Base-by-base conservation (phyloP, 2,329 filamentous ascomycete genomes). In the Fusarium sp. region DNA sequence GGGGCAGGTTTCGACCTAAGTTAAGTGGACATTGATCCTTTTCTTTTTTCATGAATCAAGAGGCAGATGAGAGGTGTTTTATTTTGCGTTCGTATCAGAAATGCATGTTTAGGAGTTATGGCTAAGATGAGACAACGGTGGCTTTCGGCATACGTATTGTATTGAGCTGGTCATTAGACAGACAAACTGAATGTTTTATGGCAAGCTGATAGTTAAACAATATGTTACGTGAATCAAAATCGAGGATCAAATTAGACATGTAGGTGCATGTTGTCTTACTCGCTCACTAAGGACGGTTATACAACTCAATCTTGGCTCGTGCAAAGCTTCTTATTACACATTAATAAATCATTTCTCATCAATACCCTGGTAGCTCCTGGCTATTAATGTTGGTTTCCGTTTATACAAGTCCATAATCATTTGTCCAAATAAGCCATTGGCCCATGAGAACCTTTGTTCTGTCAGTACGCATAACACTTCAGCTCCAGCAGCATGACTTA, bases 1-100 rank as follows among this genome's bases (percentile, higher is more conserved):
- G 95, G 95, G 1, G 96, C 96, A 52, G 96, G 96, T 2, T 99
- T 99, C 83, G 96, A 98, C 85, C 84, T 96, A 72, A 92, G 90
- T 78, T 92, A 73, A 66, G 26, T 18, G 36, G 22, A n/a, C 12
- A 9, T 26, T 32, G 12, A 22, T 34, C 14, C 28, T 30, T 22
- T 34, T 34, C 14, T 34, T 50, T 50, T 39, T 24, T 22, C 34
- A 41, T 48, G 62, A 50, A 65, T 52, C 56, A 48, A 41, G 39
- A 34, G 62, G 38, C 42, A 55, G 58, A 45, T 30, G 28, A 59
- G 41, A 48, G 47, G 39, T n/a, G 34, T 36, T 60, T 68, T 39
- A 48, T 69, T 65, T 76, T 76, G 66, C 70, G 73, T 78, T 61
- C 65, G 71, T 68, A 71, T 70, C 60, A 45, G 56, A 58, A 51